Evolutionary conservation across 2,329 filamentous ascomycete species (phyloP).

Genomic region (Colletotrichum spaethianum): DNA sequence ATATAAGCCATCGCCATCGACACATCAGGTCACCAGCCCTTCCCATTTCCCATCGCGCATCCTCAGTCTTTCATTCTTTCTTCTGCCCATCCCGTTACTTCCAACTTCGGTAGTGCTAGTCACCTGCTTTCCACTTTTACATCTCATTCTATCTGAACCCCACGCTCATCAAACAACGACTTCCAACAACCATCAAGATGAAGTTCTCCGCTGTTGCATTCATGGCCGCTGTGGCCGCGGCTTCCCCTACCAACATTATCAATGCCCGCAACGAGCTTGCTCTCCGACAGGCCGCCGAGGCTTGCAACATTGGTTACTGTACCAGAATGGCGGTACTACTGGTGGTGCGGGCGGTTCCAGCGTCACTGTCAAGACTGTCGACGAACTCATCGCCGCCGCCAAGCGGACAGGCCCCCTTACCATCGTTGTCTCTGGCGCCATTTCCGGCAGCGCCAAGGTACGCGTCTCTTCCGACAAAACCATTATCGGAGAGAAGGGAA

Average conservation of each 20-base stretch:
- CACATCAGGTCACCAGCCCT: background rate
- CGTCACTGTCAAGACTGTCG: constrained; percentile 47
- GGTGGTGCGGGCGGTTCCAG: constrained; percentile 49
- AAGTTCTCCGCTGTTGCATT: constrained; percentile 39
- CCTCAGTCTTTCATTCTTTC: constrained; percentile 15
- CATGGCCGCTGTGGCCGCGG: constrained; percentile 37
- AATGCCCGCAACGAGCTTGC: constrained; percentile 38
- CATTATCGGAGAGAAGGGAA: constrained; percentile 54
- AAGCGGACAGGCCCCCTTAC: constrained; percentile 46
- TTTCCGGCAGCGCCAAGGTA: constrained; percentile 45
- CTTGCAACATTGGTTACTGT: constrained; percentile 50
- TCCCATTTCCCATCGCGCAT: background rate
- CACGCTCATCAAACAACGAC: constrained; percentile 32
- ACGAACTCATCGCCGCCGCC: constrained; percentile 47
- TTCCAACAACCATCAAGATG: constrained; percentile 22
- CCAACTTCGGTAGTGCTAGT: constrained; percentile 24
- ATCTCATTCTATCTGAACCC: background rate
- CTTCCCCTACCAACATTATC: constrained; percentile 35
- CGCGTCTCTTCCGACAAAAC: constrained; percentile 57
- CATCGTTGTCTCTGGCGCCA: constrained; percentile 48
- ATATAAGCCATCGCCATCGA: constrained; percentile 24
- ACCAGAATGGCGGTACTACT: constrained; percentile 51
- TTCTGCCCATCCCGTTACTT: constrained; percentile 12
- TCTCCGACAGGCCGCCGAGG: constrained; percentile 37
- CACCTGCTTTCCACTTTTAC: background rate